phyloP scores from a whole-genome alignment of 2,329 filamentous ascomycete species.

The Exophiala calicioides region DNA sequence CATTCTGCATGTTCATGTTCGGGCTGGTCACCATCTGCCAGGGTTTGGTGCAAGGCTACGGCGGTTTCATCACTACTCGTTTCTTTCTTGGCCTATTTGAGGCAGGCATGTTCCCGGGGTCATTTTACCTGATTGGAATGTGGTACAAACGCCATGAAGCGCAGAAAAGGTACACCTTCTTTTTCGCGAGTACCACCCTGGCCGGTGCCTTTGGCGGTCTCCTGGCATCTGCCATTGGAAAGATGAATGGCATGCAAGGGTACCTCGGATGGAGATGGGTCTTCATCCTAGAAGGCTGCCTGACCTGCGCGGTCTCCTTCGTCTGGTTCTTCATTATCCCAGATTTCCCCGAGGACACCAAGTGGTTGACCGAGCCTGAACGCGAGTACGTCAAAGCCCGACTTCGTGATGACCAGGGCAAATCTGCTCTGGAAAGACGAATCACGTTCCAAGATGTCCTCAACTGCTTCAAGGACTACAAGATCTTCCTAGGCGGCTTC shows the following conservation, averaged over 20 bases:
- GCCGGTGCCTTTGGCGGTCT: conserved; percentile 65
- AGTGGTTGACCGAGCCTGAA: conserved; percentile 72
- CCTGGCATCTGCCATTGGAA: conserved; percentile 60
- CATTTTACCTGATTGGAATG: conserved; percentile 46
- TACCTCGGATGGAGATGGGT: conserved; percentile 60
- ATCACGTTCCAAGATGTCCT: conserved; percentile 62
- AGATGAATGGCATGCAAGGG: conserved; percentile 56
- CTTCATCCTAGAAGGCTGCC: conserved; percentile 63
- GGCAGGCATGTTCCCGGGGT: conserved; percentile 59
- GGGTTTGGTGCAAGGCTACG: conserved; percentile 75
- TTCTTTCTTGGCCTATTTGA: conserved; percentile 84
- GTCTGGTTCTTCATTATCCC: conserved; percentile 70
- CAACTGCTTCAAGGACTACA: conserved; percentile 69
- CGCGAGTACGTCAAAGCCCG: conserved; percentile 65
- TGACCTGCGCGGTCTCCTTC: conserved; percentile 64
- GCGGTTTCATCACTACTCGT: conserved; percentile 72
- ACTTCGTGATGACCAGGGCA: conserved; percentile 68
- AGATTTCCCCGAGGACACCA: conserved; percentile 72
- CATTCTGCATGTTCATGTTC: conserved; percentile 81
- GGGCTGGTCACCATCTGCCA: conserved; percentile 74
- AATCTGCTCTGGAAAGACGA: conserved; percentile 63
- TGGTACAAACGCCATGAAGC: conserved; percentile 88
- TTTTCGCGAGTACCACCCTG: conserved; percentile 73
- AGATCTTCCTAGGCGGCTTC: conserved; percentile 71
- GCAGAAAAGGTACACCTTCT: conserved; percentile 85